Percentiles rank a stretch among this genome's conserved stretches.
These are phyloP conservation scores for Orobanche coerulescens DNA, from an alignment of 257 asterid species.

Conservation along the genomic window DNA sequence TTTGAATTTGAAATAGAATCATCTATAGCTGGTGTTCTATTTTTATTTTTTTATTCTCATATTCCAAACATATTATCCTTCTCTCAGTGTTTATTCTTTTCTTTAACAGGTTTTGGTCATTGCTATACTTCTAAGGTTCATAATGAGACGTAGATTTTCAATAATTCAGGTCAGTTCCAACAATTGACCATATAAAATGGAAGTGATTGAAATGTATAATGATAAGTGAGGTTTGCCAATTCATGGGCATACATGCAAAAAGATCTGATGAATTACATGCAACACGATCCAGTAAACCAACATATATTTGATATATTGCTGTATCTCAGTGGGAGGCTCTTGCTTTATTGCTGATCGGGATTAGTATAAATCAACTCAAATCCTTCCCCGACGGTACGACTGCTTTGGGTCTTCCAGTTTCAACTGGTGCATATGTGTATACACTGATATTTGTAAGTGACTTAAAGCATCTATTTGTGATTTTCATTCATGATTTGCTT, in stretches of 20 bases:
- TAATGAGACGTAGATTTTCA: conserved; percentile 92
- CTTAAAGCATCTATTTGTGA: conserved; percentile 18
- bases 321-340: conserved; percentile 94
- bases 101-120: conserved; percentile 83
- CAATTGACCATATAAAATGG: conserved; percentile 1
- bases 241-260: not conserved
- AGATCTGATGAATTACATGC: conserved; percentile 16
- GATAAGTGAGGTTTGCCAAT: not conserved
- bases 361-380: conserved; percentile 86
- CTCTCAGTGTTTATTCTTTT: conserved; percentile 10
- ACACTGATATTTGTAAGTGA: conserved; percentile 90
- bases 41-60: not conserved
- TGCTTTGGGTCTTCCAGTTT: conserved; percentile 79
- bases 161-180: conserved; percentile 71
- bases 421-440: conserved; percentile 77
- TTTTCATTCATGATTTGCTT: conserved; percentile 10
- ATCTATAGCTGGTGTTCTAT: not conserved
- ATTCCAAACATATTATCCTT: not conserved
- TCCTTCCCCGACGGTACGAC: conserved; percentile 70
- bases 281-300: conserved; percentile 12
- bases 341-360: conserved; percentile 93
- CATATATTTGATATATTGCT: conserved; percentile 19
- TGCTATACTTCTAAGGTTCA: conserved; percentile 75
- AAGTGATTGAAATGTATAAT: not conserved
- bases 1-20: conserved; percentile 12